Evolutionary conservation across 2,329 filamentous ascomycete species (phyloP), one percentile per base, ranked within the genome.

Genomic region (Phoma herbarum): DNA sequence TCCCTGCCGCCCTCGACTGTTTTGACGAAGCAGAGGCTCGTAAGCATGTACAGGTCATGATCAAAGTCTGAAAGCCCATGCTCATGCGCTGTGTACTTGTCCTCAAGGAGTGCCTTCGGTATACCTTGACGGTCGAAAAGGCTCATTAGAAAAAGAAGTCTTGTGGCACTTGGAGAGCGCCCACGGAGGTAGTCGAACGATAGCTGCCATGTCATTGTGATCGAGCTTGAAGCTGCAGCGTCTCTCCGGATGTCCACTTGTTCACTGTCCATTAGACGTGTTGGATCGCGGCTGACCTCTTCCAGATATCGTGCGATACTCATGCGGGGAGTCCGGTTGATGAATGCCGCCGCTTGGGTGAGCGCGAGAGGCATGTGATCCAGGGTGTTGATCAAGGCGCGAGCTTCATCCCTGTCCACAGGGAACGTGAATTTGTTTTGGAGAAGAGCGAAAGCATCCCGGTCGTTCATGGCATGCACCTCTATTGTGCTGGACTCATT

Each of bases 141-240:
- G 23, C 63, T 60, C 66, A 71, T 71, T 11, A 83, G 70, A 1
- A 79, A 80, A 0, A 84, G 61, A 10, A 83, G 63, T 16, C 80
- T 64, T 2, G 80, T 72, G 9, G 81, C 82, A 4, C 71, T 37
- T 0, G 58, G 58, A n/a, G 16, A 51, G 2, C 23, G 56, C 1
- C 62, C 57, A 10, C 68, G 74, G 37, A 83, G 78, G n/a, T 78
- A 67, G 53, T 75, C 56, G 42, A 71, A 72, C 0, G 67, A 70
- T 0, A 70, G 62, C 4, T 76, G 72, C 77, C 74, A 81, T 0
- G 77, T 80, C 0, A 56, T 46, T 2, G 77, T 67, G 1, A 81
- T 63, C 1, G 62, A 66, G 31, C 60, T 66, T 9, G 59, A 64
- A 3, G 53, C 59, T 9, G 20, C 1, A 8, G 2, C 14, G n/a